Percentiles rank a stretch among this genome's conserved stretches.
phyloP scores from a whole-genome alignment of 2,329 filamentous ascomycete species.

The Aspergillus persii region DNA sequence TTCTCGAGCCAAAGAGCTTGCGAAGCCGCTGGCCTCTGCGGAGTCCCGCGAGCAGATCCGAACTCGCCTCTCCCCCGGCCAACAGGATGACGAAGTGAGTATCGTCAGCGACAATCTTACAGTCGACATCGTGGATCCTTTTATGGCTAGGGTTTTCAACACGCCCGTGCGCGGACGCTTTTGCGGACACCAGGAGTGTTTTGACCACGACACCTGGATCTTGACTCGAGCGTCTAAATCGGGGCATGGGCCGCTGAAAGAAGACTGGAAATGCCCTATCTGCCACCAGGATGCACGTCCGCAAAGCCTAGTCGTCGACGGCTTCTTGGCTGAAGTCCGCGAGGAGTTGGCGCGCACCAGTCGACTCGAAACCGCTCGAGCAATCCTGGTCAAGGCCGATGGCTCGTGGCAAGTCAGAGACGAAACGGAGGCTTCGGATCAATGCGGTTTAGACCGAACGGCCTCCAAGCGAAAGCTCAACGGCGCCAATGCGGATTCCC shows the following conservation, averaged over 20 bases:
- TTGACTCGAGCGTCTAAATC: constrained; percentile 55
- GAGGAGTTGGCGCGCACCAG: constrained; percentile 51
- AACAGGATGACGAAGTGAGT: constrained; percentile 58
- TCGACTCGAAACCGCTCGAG: constrained; percentile 52
- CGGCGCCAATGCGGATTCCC: constrained; percentile 2
- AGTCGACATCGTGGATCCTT: constrained; percentile 66
- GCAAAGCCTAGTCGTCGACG: constrained; percentile 66
- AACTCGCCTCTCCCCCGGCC: constrained; percentile 42
- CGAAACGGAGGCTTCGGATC: constrained; percentile 24
- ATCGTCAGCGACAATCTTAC: constrained; percentile 58
- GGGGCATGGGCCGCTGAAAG: constrained; percentile 41
- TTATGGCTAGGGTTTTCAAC: constrained; percentile 62
- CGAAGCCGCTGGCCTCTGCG: constrained; percentile 45
- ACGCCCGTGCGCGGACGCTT: constrained; percentile 67
- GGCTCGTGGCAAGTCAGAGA: constrained; percentile 62
- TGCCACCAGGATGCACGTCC: constrained; percentile 78
- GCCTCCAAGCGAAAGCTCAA: constrained; percentile 17
- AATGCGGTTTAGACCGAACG: not conserved
- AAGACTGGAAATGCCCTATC: constrained; percentile 81
- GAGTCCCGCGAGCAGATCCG: constrained; percentile 60
- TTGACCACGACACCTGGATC: constrained; percentile 83
- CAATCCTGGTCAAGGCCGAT: constrained; percentile 62
- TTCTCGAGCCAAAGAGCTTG: constrained; percentile 35
- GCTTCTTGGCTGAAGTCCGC: constrained; percentile 67
- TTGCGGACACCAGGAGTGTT: constrained; percentile 82